Base-by-base conservation (phyloP, 208 protist genomes). In the Trypanosoma caninum region DNA sequence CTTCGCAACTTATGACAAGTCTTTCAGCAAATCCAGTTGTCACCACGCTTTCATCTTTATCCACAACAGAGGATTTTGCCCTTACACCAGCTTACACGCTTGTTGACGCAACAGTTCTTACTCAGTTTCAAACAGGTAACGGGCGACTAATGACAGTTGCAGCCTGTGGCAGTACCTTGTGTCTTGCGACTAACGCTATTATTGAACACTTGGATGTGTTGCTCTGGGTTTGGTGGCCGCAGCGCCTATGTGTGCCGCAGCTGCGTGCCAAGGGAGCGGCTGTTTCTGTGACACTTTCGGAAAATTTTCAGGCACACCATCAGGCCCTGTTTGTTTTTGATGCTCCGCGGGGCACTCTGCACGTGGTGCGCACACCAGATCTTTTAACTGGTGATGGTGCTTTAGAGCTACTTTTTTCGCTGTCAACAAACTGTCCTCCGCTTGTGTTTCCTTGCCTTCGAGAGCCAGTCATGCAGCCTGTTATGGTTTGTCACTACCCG, bases 271-370 rank as follows among this genome's bases (percentile, higher is more conserved):
- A 69, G 54, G 74, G 68, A n/a, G 54, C 79, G 22, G 67, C 69
- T 30, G 64, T 93, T 10, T 80, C 69, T 16, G 47, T 87, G 2
- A 76, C 78, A 18, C 63, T 80, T 22, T 83, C 81, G 4, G 72
- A 80, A 44, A 75, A 78, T 45, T 28, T 30, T 1, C 13, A 51
- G 11, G 38, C 70, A 20, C 13, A 37, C 8, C 22, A 37, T 11
- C 74, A 89, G 52, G 46, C 63, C 7, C 28, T 93, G n/a, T 93
- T 89, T 61, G 46, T 93, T 18, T 84, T 80, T 56, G 84, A 89
- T 56, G 55, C 77, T 0, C 40, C 51, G 8, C 69, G 53, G 11
- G 38, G 38, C 6, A 14, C 31, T 0, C 57, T 90, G 40, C 72
- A 78, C 30, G 73, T 89, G 5, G 16, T 89, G 10, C 65, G 69